Conservation (phyloP, 805 yeast genomes). For the Deakozyma indianensis region DNA sequence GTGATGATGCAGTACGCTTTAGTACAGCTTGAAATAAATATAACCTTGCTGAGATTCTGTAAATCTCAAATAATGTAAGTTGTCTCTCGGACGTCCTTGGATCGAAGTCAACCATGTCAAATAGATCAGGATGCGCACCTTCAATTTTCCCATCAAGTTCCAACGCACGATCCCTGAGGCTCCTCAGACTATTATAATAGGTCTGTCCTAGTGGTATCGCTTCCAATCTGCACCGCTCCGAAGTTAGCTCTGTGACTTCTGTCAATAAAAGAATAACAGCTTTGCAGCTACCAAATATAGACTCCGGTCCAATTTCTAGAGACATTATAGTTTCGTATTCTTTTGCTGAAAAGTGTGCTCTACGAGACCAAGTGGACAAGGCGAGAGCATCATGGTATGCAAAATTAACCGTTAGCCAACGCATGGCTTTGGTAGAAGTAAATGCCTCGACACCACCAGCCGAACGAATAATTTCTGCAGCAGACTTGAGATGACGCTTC, state of each 20-base stretch:
- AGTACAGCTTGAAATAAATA: conserved; percentile 52
- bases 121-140: conserved; percentile 34
- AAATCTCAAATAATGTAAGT: conserved; percentile 52
- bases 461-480: conserved; percentile 41
- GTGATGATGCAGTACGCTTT: conserved; percentile 39
- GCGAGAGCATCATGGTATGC: conserved; percentile 68
- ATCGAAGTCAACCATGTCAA: conserved; percentile 26
- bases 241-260: conserved; percentile 46
- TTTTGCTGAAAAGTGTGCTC: conserved; percentile 42
- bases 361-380: conserved; percentile 34
- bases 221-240: neutral
- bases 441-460: conserved; percentile 48
- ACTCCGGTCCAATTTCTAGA: conserved; percentile 34
- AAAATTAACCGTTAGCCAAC: conserved; percentile 61
- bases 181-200: conserved; percentile 4
- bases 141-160: conserved; percentile 34
- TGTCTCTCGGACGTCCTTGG: conserved; percentile 46
- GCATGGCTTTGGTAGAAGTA: conserved; percentile 37
- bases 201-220: conserved; percentile 19
- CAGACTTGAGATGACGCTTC: conserved; percentile 50
- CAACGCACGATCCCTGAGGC: conserved; percentile 10
- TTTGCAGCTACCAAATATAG: conserved; percentile 56
- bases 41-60: conserved; percentile 51
- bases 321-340: conserved; percentile 43
- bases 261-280: conserved; percentile 51